A percentile compares a stretch with the other conserved stretches of the same genome.
Conservation (phyloP, 768 basidiomycete species). For the Rhodotorula graminis region DNA sequence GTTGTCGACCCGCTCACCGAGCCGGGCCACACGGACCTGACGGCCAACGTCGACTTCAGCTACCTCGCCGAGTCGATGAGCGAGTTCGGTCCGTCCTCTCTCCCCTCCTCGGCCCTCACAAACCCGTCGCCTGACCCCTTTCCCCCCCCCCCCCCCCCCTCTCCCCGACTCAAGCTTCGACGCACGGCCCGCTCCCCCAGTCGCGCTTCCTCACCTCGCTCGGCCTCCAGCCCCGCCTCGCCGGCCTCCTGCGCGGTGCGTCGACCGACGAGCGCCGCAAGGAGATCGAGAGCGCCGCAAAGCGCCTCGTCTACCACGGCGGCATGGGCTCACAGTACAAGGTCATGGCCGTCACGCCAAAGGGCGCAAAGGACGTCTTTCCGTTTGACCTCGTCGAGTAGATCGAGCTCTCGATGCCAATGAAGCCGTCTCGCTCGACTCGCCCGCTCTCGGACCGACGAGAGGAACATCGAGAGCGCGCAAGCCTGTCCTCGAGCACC, state of each 20-base stretch:
- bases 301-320: slow-evolving; percentile 66
- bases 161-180: slow-evolving; percentile 47
- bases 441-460: too few relatives aligned
- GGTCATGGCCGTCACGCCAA: slow-evolving; percentile 60
- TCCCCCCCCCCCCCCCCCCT: background rate
- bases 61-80: slow-evolving; percentile 72
- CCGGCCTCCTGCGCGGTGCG: slow-evolving; percentile 58
- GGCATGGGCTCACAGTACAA: slow-evolving; percentile 87
- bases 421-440: too few relatives aligned
- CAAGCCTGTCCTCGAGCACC: too few relatives aligned
- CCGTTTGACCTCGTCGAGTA: slow-evolving; percentile 28
- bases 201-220: slow-evolving; percentile 69
- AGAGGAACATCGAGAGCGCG: too few relatives aligned
- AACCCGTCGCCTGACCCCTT: too few relatives aligned
- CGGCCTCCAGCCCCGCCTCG: slow-evolving; percentile 66
- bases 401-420: too few relatives aligned
- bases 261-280: slow-evolving; percentile 51
- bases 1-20: slow-evolving; percentile 76
- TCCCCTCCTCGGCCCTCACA: too few relatives aligned
- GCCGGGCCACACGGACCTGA: slow-evolving; percentile 85
- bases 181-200: slow-evolving; percentile 71
- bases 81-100: slow-evolving; percentile 56
- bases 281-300: slow-evolving; percentile 59
- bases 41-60: slow-evolving; percentile 93
- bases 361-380: slow-evolving; percentile 17